phyloP scores from a whole-genome alignment of 768 basidiomycete species.

The Rhodosporidiobolus odoratus region DNA sequence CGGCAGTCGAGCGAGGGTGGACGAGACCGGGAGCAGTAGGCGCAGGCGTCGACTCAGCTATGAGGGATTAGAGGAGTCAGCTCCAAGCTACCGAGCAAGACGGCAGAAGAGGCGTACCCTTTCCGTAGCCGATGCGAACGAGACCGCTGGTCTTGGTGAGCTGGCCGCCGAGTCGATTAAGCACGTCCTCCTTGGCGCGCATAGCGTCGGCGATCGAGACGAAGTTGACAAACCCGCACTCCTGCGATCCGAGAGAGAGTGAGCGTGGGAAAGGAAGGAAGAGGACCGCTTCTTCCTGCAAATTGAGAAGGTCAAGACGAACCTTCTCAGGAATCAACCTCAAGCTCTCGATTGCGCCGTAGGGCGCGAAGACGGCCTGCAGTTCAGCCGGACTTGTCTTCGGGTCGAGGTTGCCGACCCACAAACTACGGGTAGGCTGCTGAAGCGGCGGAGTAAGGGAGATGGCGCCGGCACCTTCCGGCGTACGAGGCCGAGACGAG shows the following conservation, averaged over 20 bases:
- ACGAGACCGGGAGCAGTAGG: slow-evolving; percentile 27
- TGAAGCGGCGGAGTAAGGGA: slow-evolving; percentile 68
- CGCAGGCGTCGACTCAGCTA: slow-evolving; percentile 26
- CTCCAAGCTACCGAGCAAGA: no score
- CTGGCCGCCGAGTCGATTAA: slow-evolving; percentile 81
- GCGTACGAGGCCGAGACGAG: slow-evolving; percentile 38
- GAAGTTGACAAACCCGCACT: slow-evolving; percentile 99
- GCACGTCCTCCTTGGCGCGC: slow-evolving; percentile 93
- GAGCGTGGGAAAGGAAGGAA: not conserved
- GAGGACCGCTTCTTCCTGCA: no score
- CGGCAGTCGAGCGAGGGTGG: slow-evolving; percentile 29
- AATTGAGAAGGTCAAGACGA: slow-evolving; percentile 29
- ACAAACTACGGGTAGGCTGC: slow-evolving; percentile 88
- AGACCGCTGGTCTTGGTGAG: slow-evolving; percentile 61
- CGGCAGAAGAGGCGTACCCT: slow-evolving; percentile 60
- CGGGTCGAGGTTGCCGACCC: slow-evolving; percentile 97
- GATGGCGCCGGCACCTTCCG: slow-evolving; percentile 61
- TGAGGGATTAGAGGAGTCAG: not conserved
- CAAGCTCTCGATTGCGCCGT: slow-evolving; percentile 94
- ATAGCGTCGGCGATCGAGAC: slow-evolving; percentile 91
- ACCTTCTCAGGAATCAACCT: slow-evolving; percentile 96
- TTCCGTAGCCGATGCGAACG: slow-evolving; percentile 96
- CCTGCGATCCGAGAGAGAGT: slow-evolving; percentile 52
- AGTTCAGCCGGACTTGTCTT: slow-evolving; percentile 90
- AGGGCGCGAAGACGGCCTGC: slow-evolving; percentile 89